Conservation (phyloP, 441 rosid species). For the Gossypium aridum region DNA sequence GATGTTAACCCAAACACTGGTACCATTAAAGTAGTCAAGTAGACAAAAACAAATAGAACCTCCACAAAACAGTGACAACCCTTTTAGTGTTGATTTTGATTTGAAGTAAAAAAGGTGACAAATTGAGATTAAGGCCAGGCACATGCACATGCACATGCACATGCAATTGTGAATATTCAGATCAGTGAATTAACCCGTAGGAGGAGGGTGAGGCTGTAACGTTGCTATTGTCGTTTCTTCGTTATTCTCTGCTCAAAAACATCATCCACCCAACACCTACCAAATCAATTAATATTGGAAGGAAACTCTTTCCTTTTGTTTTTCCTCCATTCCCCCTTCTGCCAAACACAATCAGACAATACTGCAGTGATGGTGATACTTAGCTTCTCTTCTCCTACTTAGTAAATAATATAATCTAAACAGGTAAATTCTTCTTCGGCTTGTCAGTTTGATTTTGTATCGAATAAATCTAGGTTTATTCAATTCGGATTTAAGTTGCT, state of each 20-base stretch:
- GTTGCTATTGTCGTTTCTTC: neutral
- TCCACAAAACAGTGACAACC: neutral
- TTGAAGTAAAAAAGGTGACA: neutral
- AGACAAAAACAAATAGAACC: neutral
- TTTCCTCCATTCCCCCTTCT: neutral
- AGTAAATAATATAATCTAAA: neutral
- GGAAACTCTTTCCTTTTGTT: neutral
- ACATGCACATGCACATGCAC: neutral
- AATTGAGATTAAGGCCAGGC: neutral
- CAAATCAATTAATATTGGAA: neutral
- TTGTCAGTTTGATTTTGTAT: too few relatives aligned
- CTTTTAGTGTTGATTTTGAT: neutral
- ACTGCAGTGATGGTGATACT: conserved; percentile 15
- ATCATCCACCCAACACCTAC: neutral
- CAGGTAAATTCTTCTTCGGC: too few relatives aligned
- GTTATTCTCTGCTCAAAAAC: neutral
- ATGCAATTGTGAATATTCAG: neutral
- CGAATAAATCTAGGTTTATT: too few relatives aligned
- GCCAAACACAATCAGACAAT: conserved; percentile 18
- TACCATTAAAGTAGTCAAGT: neutral
- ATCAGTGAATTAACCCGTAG: neutral
- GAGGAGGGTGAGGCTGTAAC: neutral
- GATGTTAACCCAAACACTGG: neutral
- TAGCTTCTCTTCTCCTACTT: neutral
- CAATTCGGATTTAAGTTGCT: too few relatives aligned